Evolutionary conservation across 78 protist species (phyloP), one percentile per base, ranked within the genome.

Genomic region (Dictyostelium capitatum): DNA sequence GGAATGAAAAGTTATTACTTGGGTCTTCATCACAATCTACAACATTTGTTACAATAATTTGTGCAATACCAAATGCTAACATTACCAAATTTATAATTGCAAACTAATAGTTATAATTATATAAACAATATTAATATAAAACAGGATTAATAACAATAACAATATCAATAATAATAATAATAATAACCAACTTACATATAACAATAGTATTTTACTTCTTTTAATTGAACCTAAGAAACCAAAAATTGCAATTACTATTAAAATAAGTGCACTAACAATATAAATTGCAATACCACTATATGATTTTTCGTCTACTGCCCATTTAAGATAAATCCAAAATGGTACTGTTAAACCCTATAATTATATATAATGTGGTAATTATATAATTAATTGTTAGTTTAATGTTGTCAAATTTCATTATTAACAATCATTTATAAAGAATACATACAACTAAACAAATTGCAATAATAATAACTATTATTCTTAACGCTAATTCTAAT

Each of bases 1-100:
- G 51, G 93, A 87, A 87, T 28, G 78, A 75, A 77, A 87, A 87
- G 65, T 69, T 87, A 32, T 37, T 25, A 10, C 65, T 54, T 30
- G 69, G 53, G 30, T 69, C 90, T n/a, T 37, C n/a, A n/a, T 46
- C 87, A 77, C 93, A 87, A 65, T 56, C 79, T n/a, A 70, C 70
- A 11, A 87, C 19, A 62, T 62, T 47, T 23, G 93, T 87, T 15
- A 87, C 84, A 30, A 87, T 87, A 65, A 87, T 87, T 64, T 87
- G 93, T 8, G 84, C 93, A 48, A 87, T 64, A 20, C 84, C 93
- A 87, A 87, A 87, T 48, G 65, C 30, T 15, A 87, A 64, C 93
- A 87, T 87, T 9, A 87, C 57, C 46, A 87, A 77, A 54, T 47
- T 87, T 8, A 77, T 56, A 48, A 87, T 48, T 75, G 93, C 83